These are phyloP conservation scores for Claviceps sp. DNA, from an alignment of 2,329 filamentous ascomycete species.

Conservation along the genomic window DNA sequence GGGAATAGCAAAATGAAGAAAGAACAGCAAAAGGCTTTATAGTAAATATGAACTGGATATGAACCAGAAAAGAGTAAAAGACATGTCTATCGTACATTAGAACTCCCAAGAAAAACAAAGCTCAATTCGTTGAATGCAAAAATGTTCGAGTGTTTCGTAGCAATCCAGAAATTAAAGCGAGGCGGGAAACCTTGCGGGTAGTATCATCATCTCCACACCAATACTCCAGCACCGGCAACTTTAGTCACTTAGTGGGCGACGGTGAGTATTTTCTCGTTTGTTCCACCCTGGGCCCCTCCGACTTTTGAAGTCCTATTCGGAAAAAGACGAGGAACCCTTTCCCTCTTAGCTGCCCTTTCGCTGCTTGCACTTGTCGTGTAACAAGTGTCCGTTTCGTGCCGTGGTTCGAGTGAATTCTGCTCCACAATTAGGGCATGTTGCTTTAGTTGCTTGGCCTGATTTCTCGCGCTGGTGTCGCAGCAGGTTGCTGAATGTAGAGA, in stretches of 20 bases:
- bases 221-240: neutral
- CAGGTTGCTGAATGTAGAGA: conserved; percentile 92
- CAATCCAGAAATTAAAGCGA: neutral
- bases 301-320: neutral
- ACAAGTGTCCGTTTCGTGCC: conserved; percentile 72
- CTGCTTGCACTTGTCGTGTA: conserved; percentile 87
- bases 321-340: neutral
- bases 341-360: conserved; percentile 10
- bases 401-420: conserved; percentile 85
- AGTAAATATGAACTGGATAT: neutral
- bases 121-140: neutral
- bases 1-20: neutral
- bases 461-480: conserved; percentile 89
- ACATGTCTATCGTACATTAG: neutral
- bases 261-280: neutral
- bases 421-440: conserved; percentile 78
- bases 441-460: conserved; percentile 79
- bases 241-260: neutral
- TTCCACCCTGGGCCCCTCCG: neutral
- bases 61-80: neutral
- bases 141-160: neutral
- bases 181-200: neutral
- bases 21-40: neutral
- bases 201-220: neutral
- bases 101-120: neutral